Evolutionary conservation across 2,329 filamentous ascomycete genomes (phyloP).

Genomic region (Xylaria arbuscula): DNA sequence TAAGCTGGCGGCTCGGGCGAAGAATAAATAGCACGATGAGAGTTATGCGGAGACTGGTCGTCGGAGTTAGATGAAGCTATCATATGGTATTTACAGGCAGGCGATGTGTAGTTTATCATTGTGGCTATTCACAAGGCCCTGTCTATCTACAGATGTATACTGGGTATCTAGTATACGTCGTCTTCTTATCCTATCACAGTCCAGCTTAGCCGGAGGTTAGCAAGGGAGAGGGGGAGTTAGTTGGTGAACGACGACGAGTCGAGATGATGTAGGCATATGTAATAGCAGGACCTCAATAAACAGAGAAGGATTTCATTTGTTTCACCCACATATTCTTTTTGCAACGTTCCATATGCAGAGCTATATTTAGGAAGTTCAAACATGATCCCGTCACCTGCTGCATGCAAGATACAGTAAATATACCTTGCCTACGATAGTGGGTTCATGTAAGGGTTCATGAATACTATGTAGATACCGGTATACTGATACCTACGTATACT

Average conservation of each 20-base stretch:
- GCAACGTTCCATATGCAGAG: conserved; percentile 30
- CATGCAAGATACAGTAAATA: no score
- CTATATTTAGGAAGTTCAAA: no score
- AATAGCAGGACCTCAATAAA: neutral
- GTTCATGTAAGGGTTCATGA: no score
- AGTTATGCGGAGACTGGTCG: neutral
- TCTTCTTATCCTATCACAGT: neutral
- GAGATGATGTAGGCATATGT: neutral
- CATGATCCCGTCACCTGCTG: no score
- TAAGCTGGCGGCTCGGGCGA: neutral
- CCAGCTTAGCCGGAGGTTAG: neutral
- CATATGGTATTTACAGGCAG: neutral
- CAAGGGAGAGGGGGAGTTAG: neutral
- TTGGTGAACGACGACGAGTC: neutral
- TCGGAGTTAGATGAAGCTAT: neutral
- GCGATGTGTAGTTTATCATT: neutral
- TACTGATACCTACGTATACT: no score
- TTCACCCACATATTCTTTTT: conserved; percentile 5
- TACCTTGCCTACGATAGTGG: no score
- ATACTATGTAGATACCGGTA: no score
- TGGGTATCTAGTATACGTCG: neutral
- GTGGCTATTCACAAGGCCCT: neutral
- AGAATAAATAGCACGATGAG: neutral
- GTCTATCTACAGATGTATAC: neutral
- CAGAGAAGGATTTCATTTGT: conserved; percentile 34